These are phyloP conservation scores for Stephania cephalantha DNA, from an alignment of 164 flowering plant species.

Conservation along the genomic window DNA sequence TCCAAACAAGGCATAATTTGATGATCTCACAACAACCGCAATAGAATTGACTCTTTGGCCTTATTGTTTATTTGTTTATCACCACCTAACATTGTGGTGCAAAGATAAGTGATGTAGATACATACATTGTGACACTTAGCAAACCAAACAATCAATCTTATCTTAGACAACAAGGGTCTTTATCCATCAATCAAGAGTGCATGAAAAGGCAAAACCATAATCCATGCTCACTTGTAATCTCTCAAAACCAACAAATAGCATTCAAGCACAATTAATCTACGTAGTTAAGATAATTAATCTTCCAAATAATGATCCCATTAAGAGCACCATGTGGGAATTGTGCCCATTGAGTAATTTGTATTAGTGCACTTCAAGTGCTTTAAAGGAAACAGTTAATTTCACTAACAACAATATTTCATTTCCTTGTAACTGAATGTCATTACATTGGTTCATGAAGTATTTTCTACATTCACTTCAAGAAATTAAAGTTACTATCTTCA, in stretches of 20 bases:
- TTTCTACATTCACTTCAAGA: slow-evolving; percentile 1
- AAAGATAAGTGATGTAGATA: background rate
- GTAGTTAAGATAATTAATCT: background rate
- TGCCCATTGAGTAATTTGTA: background rate
- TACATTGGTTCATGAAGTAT: background rate
- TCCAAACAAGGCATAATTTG: background rate
- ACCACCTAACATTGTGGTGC: background rate
- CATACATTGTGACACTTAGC: background rate
- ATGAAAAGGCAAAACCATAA: background rate
- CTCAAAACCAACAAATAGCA: too few relatives aligned
- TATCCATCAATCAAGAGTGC: background rate
- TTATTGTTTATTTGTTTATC: background rate
- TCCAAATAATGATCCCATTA: background rate
- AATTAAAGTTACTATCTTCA: background rate
- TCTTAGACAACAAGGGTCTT: background rate
- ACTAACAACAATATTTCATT: background rate
- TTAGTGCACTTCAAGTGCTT: background rate
- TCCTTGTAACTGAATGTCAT: slow-evolving; percentile 1
- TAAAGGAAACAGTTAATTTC: background rate
- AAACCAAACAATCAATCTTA: background rate
- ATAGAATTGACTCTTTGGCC: background rate
- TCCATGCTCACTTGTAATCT: background rate
- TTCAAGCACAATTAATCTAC: background rate
- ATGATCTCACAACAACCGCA: background rate
- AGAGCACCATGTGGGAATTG: background rate